Base-by-base conservation (phyloP, 139 green algal species). In the Auxenochlorella protothecoides region DNA sequence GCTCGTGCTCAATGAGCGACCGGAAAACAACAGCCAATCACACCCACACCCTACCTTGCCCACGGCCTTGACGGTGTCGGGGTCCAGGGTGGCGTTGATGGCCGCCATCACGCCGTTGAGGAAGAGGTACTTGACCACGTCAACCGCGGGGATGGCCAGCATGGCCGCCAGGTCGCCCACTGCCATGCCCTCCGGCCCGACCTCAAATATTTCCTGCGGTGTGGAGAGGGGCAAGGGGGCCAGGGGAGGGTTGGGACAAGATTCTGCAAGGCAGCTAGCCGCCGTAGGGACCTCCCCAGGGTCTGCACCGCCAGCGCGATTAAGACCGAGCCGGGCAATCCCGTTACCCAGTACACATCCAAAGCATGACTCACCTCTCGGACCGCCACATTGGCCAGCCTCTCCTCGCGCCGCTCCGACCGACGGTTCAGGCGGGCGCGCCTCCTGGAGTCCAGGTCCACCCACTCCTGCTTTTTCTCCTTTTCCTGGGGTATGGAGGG, bases 91-190 rank as follows among this genome's bases (percentile, higher is more conserved):
- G 79, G 96, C 94, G 27, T 44, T 96, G 70, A 97, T 88, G n/a
- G 82, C 81, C 16, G 91, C 81, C 80, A 90, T 91, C 69, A 98
- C 90, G 59, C 95, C 95, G 79, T 96, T 96, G 87, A 97, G 92
- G 87, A 99, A 99, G 10, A 99, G 90, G 0, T 80, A 77, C 69
- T 91, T 91, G 65, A 99, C 85, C 9, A 99, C 77, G 64, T 98
- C 91, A 4, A 77, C 81, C 11, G 87, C 76, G 52, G 85, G 81
- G 27, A 96, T 76, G 44, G 93, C 91, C 27, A 98, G 83, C 56
- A 78, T 62, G 11, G 82, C 73, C 2, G 91, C 90, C 60, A 99
- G 84, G 51, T 94, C 91, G 7, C 79, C 72, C 60, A 98, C 81
- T 3, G 70, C 75, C 88, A 99, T 91, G 55, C 95, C 95, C 73